Percentiles rank a stretch among this genome's conserved stretches.
Conservation (phyloP, 441 rosid species). For the Lepidium campestre region DNA sequence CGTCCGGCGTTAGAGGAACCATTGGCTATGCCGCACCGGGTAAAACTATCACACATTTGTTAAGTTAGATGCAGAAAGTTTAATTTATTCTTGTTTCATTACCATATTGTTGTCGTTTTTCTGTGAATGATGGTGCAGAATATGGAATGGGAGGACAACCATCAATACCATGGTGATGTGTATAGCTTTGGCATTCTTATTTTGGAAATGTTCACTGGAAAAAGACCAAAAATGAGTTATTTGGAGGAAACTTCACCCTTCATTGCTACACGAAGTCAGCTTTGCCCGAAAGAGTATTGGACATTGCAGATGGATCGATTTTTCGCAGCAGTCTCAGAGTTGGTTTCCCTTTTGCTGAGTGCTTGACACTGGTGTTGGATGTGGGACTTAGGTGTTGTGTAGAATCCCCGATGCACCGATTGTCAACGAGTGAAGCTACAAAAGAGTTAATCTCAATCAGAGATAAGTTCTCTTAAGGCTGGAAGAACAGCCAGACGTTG, state of each 20-base stretch:
- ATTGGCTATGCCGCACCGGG: slow-evolving; percentile 26
- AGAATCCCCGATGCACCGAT: background rate
- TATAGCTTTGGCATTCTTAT: slow-evolving; percentile 31
- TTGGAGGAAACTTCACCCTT: slow-evolving; percentile 12
- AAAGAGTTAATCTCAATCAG: slow-evolving; percentile 1
- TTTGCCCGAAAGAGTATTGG: background rate
- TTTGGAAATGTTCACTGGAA: slow-evolving; percentile 28
- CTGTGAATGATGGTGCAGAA: slow-evolving; percentile 7
- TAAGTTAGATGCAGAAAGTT: background rate
- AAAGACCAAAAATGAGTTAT: slow-evolving; percentile 23
- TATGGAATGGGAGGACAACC: slow-evolving; percentile 26
- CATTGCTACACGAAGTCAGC: slow-evolving; percentile 5
- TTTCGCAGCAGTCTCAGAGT: background rate
- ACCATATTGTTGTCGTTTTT: background rate
- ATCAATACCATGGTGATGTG: slow-evolving; percentile 21
- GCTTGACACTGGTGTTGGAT: background rate
- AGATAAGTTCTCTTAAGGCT: slow-evolving; percentile 1
- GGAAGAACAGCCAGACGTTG: background rate
- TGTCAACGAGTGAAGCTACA: background rate
- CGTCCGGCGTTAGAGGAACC: slow-evolving; percentile 23
- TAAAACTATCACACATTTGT: background rate
- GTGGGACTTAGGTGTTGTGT: slow-evolving; percentile 7
- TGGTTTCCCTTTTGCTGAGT: background rate
- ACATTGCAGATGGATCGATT: slow-evolving; percentile 18
- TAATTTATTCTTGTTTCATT: background rate